Base-by-base conservation (phyloP, 805 yeast genomes). In the Saturnispora sanitii region DNA sequence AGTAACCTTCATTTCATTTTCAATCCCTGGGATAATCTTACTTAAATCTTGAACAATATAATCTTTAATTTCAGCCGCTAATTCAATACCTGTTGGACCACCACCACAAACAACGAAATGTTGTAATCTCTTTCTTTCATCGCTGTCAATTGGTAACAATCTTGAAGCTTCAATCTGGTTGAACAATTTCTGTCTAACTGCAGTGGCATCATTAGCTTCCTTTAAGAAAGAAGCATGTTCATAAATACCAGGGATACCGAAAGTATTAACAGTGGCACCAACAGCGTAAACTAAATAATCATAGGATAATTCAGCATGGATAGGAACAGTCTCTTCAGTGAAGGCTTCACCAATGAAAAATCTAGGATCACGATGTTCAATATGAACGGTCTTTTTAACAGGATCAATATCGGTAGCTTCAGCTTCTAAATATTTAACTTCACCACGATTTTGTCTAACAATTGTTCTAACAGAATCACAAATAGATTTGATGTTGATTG, bases 81-180 rank as follows among this genome's bases (percentile, higher is more conserved):
- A 82, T 67, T 87, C 96, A 47, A 88, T 96, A 68, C 97, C 97
- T 33, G 97, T 88, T 60, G 97, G 96, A 49, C 97, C 97, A 65
- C 96, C 97, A 56, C 97, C 97, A 51, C 92, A 94, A 47, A 90
- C 94, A 47, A 90, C 90, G 53, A 87, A 79, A 47, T 80, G 82
- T 59, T 88, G 73, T 54, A 90, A 72, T 61, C 95, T 77, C 65
- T 77, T 75, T 65, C 96, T 77, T 60, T 84, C 94, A 51, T 77
- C 84, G 22, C 64, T 61, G 41, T 68, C 79, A 51, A 73, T 73
- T 43, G 92, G 84, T 52, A 87, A 73, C 49, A 81, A 68, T 52
- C 82, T 77, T 33, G 96, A 95, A 48, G 86, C 82, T 68, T 90
- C 96, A 55, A 88, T 79, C 53, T 82, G 75, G 59, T 84, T 85